A percentile compares a stretch with the other conserved stretches of the same genome.
Conservation (phyloP, 371 early-diverging fungal species). For the Mortierella polycephala region DNA sequence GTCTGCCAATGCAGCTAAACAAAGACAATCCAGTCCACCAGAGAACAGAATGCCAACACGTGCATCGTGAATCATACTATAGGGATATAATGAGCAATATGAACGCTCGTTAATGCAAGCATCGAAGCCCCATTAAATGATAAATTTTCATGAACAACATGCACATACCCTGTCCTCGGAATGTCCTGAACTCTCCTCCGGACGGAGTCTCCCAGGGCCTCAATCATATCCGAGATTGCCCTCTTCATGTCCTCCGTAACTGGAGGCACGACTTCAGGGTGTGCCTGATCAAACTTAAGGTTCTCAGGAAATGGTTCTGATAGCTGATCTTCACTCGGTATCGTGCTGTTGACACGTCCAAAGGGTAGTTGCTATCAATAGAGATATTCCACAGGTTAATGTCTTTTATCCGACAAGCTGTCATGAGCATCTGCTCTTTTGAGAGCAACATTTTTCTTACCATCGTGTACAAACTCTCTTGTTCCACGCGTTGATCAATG, state of each 20-base stretch:
- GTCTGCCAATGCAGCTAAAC: constrained; percentile 85
- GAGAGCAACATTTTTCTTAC: neutral
- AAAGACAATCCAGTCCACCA: constrained; percentile 94
- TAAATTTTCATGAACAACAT: neutral
- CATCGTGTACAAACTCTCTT: neutral
- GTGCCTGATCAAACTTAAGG: constrained; percentile 33
- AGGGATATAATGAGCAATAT: no score
- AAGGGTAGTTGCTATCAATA: constrained; percentile 59
- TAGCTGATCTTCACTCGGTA: constrained; percentile 55
- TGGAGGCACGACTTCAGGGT: constrained; percentile 44
- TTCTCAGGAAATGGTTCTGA: constrained; percentile 26
- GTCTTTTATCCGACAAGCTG: neutral
- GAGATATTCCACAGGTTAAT: neutral
- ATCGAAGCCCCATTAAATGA: no score
- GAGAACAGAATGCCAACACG: constrained; percentile 91
- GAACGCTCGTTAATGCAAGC: no score
- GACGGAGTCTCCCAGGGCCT: constrained; percentile 65
- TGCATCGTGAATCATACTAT: constrained; percentile 50
- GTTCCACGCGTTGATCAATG: neutral
- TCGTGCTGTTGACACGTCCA: constrained; percentile 56
- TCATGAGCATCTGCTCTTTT: neutral
- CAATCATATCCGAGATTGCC: constrained; percentile 55
- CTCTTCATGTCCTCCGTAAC: constrained; percentile 50
- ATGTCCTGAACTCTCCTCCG: constrained; percentile 66
- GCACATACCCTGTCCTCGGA: constrained; percentile 59